phyloP scores from a whole-genome alignment of 1,284 basidiomycete species.

The Boletus sp. region DNA sequence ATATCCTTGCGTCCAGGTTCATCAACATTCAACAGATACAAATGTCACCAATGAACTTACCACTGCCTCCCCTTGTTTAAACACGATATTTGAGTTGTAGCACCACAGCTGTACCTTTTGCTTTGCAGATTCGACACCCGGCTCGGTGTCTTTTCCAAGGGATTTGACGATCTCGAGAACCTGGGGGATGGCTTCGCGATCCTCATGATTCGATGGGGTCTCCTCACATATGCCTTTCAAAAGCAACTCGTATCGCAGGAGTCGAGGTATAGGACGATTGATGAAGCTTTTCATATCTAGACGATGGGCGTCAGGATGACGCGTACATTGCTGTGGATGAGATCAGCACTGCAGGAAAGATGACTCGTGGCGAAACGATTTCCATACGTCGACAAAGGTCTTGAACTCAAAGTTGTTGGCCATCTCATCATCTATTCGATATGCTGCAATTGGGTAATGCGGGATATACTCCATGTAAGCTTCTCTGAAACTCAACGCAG shows the following conservation, averaged over 20 bases:
- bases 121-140: slow-evolving; percentile 79
- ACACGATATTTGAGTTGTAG: slow-evolving; percentile 75
- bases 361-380: slow-evolving; percentile 18
- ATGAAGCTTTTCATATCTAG: slow-evolving; percentile 88
- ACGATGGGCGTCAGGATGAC: slow-evolving; percentile 72
- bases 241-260: slow-evolving; percentile 87
- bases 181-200: slow-evolving; percentile 75
- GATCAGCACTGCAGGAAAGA: slow-evolving; percentile 1
- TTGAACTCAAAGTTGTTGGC: slow-evolving; percentile 77
- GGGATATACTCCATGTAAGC: slow-evolving; percentile 93
- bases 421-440: slow-evolving; percentile 88
- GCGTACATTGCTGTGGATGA: slow-evolving; percentile 56
- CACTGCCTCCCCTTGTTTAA: slow-evolving; percentile 75
- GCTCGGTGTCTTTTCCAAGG: slow-evolving; percentile 81
- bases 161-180: slow-evolving; percentile 84
- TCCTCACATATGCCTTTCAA: slow-evolving; percentile 77
- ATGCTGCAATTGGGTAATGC: slow-evolving; percentile 92
- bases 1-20: slow-evolving; percentile 59
- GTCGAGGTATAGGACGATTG: slow-evolving; percentile 83
- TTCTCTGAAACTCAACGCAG: slow-evolving; percentile 89
- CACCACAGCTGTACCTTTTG: slow-evolving; percentile 86
- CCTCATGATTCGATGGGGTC: slow-evolving; percentile 72
- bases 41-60: slow-evolving; percentile 45
- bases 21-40: not conserved
- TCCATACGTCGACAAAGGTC: slow-evolving; percentile 73